phyloP scores from a whole-genome alignment of 2,329 filamentous ascomycete species.

The Penicillium sp. region DNA sequence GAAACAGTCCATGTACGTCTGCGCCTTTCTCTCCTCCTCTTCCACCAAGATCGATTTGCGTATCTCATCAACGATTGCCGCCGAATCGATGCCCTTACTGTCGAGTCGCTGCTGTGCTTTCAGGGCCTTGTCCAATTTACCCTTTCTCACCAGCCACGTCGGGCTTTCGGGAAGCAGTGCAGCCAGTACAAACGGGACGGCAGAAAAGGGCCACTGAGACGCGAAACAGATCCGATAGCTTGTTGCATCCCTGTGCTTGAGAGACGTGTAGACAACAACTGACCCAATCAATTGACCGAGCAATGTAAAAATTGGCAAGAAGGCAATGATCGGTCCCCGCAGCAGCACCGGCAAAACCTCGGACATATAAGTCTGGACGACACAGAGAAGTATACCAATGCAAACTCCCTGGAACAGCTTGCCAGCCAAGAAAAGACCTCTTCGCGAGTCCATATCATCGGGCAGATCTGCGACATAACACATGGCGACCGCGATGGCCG shows the following conservation, averaged over 20 bases:
- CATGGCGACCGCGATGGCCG: slow-evolving; percentile 35
- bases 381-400: slow-evolving; percentile 49
- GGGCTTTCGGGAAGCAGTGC: slow-evolving; percentile 54
- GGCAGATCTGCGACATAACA: slow-evolving; percentile 23
- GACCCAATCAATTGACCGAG: slow-evolving; percentile 50
- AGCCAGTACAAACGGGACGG: slow-evolving; percentile 46
- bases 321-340: slow-evolving; percentile 50
- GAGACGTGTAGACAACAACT: slow-evolving; percentile 35
- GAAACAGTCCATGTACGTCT: slow-evolving; percentile 37
- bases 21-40: slow-evolving; percentile 39
- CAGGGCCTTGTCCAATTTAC: slow-evolving; percentile 34
- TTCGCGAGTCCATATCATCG: slow-evolving; percentile 27
- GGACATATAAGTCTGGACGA: slow-evolving; percentile 52
- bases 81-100: slow-evolving; percentile 3
- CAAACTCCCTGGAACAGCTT: slow-evolving; percentile 50
- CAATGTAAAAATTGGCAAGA: slow-evolving; percentile 52
- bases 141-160: slow-evolving; percentile 49
- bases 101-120: slow-evolving; percentile 19
- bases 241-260: slow-evolving; percentile 10
- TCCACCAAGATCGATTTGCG: slow-evolving; percentile 35
- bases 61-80: slow-evolving; percentile 13
- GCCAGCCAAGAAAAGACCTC: slow-evolving; percentile 46
- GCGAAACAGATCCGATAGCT: slow-evolving; percentile 42
- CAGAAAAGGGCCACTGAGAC: slow-evolving; percentile 51
- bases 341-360: slow-evolving; percentile 50